phyloP scores from a whole-genome alignment of 139 green algal genomes.

The Haematococcus lacustris region DNA sequence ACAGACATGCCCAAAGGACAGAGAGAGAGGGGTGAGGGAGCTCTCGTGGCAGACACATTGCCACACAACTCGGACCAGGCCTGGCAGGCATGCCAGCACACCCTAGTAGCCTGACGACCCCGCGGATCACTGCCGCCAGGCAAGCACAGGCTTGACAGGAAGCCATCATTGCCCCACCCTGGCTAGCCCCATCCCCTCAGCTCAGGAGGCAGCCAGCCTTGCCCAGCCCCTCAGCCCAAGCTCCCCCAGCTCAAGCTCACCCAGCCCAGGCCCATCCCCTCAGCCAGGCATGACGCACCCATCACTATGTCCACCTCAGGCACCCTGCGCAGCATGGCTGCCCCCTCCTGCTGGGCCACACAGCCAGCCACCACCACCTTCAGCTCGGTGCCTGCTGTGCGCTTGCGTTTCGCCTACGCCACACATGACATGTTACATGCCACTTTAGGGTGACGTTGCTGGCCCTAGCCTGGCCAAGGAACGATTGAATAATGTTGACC shows the following conservation, averaged over 20 bases:
- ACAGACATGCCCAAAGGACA: not conserved
- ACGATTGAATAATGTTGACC: not conserved
- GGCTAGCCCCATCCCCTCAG: too few species aligned
- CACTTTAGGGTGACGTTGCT: not conserved
- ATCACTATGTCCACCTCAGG: slow-evolving; percentile 98
- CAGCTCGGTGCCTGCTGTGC: slow-evolving; percentile 53
- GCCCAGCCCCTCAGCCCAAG: not conserved
- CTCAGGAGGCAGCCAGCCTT: too few species aligned
- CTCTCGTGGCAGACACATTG: too few species aligned
- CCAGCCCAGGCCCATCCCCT: not conserved
- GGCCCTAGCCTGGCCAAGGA: not conserved
- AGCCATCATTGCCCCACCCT: not conserved
- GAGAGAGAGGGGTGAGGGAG: too few species aligned
- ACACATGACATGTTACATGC: not conserved
- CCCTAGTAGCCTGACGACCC: not conserved
- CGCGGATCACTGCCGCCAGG: too few species aligned
- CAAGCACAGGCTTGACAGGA: too few species aligned
- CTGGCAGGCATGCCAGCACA: not conserved
- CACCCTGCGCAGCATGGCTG: slow-evolving; percentile 80
- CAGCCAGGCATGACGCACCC: slow-evolving; percentile 38
- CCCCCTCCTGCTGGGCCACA: slow-evolving; percentile 87
- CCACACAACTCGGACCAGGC: not conserved
- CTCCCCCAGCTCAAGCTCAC: not conserved
- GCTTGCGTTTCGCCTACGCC: slow-evolving; percentile 76
- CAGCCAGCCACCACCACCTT: slow-evolving; percentile 89